Evolutionary conservation across 805 yeast species (phyloP), one percentile per base, ranked within the genome.

Genomic region (Torulaspora franciscae): DNA sequence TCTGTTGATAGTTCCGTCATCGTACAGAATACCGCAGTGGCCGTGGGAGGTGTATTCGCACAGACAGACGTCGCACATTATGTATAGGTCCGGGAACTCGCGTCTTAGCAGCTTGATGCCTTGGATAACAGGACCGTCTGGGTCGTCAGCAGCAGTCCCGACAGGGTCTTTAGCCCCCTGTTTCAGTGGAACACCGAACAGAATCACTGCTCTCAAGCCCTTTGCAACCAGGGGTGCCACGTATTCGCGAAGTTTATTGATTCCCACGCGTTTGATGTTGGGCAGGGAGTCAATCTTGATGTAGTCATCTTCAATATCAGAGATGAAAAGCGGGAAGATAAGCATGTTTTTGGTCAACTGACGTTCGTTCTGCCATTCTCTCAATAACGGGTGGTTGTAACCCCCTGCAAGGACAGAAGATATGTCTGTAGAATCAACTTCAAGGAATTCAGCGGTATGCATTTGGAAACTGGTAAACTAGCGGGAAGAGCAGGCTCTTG

Each of bases 31-130:
- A 32, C 99, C 99, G 69, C 99, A 93, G 65, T 93, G 99, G n/a
- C 99, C 99, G 59, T 93, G 98, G 45, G 83, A 76, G 7, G 99
- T 93, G 67, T 88, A 93, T 68, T 93, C 99, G 71, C 99, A 93
- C 42, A 93, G 70, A 67, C 99, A 93, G 22, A 91, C 97, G 62
- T 93, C 99, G 61, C 96, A 85, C 76, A 89, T 80, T 51, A 93
- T 79, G 64, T 82, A 91, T 47, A 93, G 74, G 23, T 79, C 83
- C 4, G 99, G 98, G 69, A 85, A 90, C 11, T 76, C 67, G 35
- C 66, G 51, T 48, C 75, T 75, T 44, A 93, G 73, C 1, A 77
- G 72, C 59, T 80, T 83, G 56, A 85, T 82, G 15, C 91, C 85
- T 49, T 66, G 74, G 53, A 93, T 90, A 2, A 93, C 98, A 1